Conservation (phyloP, 164 flowering plant genomes). For the Vitis vinifera region DNA sequence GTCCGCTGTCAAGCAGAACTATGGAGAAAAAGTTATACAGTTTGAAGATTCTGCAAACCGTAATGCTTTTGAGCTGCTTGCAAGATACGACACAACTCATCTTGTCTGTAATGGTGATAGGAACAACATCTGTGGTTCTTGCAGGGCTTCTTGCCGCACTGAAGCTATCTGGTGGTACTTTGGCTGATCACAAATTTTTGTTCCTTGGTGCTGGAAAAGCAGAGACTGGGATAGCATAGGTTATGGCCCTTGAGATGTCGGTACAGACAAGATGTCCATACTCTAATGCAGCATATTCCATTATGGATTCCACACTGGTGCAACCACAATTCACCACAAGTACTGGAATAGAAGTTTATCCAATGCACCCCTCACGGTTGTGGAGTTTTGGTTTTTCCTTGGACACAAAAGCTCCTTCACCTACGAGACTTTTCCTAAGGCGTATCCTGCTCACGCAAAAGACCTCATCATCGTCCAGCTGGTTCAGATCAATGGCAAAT, state of each 20-base stretch:
- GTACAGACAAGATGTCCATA: no score
- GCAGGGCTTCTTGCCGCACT: slow-evolving; percentile 15
- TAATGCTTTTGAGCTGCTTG: no score
- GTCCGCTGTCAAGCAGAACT: no score
- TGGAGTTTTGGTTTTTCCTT: slow-evolving; percentile 91
- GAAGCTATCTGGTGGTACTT: no score
- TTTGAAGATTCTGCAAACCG: no score
- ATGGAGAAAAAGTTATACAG: no score
- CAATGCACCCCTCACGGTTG: slow-evolving; percentile 93
- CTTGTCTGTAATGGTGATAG: slow-evolving; percentile 32
- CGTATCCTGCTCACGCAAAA: slow-evolving; percentile 32
- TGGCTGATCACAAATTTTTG: no score
- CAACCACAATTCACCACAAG: no score
- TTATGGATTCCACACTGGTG: no score
- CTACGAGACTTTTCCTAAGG: slow-evolving; percentile 60
- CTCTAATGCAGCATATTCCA: no score
- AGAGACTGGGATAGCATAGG: background rate
- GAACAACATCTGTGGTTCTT: slow-evolving; percentile 27
- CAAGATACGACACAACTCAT: slow-evolving; percentile 12
- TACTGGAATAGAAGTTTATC: no score
- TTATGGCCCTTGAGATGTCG: no score
- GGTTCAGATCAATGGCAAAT: slow-evolving; percentile 95
- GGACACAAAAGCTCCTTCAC: slow-evolving; percentile 74
- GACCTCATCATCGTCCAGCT: slow-evolving; percentile 69
- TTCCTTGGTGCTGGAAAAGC: slow-evolving; percentile 25